Conservation (phyloP, 225 moss, liverwort and hornwort genomes). For the Sphagnum tenellum region DNA sequence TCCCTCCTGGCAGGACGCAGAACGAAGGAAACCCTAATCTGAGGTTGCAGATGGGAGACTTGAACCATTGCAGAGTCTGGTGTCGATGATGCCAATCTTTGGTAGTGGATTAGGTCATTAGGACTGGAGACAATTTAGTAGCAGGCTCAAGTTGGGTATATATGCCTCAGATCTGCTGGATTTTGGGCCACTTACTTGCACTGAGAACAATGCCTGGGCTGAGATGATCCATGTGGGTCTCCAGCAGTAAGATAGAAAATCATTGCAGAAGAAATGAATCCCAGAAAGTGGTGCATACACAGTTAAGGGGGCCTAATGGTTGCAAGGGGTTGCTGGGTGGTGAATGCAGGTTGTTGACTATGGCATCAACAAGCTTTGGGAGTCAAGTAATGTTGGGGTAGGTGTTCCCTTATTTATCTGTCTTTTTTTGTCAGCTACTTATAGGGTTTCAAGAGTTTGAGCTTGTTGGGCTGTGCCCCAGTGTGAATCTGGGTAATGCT, state of each 20-base stretch:
- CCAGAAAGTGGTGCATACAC: not conserved
- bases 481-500: too few species aligned
- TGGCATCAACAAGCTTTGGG: constrained; percentile 88
- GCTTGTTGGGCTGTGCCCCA: not conserved
- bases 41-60: too few species aligned
- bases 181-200: not conserved
- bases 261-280: not conserved
- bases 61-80: too few species aligned
- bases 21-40: too few species aligned
- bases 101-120: too few species aligned
- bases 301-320: not conserved
- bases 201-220: not conserved
- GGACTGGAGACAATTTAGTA: too few species aligned
- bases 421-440: not conserved
- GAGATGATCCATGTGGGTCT: not conserved
- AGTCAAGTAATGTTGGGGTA: constrained; percentile 75
- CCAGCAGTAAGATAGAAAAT: not conserved
- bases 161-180: not conserved
- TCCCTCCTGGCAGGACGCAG: too few species aligned
- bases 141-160: too few species aligned
- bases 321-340: not conserved
- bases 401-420: constrained; percentile 1
- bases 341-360: constrained; percentile 70
- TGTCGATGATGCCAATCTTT: too few species aligned
- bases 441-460: too few species aligned